A percentile compares a stretch with the other conserved stretches of the same genome.
These are phyloP conservation scores for Polygonum maritimum DNA, from an alignment of 148 eudicot genomes.

Conservation along the genomic window DNA sequence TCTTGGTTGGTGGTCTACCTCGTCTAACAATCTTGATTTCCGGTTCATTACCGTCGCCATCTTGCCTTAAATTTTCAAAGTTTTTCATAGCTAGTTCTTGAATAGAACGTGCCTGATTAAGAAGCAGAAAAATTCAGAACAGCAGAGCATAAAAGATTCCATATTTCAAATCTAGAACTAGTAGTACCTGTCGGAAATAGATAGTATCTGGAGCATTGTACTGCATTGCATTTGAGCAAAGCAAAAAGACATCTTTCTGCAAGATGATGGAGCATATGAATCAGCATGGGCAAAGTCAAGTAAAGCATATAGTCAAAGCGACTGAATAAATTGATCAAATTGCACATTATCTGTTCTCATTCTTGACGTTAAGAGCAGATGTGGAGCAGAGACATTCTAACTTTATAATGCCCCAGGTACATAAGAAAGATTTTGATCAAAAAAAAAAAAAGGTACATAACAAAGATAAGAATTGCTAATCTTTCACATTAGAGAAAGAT, in stretches of 20 bases:
- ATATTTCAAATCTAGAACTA: background rate
- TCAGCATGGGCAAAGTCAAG: constrained; percentile 1
- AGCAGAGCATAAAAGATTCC: background rate
- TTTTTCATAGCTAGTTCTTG: constrained; percentile 69
- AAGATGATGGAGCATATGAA: constrained; percentile 5
- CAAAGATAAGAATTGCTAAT: background rate
- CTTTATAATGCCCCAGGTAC: background rate
- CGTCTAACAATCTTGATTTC: constrained; percentile 64
- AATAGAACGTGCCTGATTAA: constrained; percentile 61
- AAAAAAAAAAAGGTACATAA: background rate
- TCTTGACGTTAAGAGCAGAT: background rate
- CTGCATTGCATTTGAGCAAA: constrained; percentile 66
- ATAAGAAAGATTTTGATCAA: background rate
- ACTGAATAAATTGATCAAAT: background rate
- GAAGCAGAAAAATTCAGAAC: background rate
- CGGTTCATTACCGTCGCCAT: constrained; percentile 64
- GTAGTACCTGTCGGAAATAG: constrained; percentile 56
- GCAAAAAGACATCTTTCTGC: constrained; percentile 55
- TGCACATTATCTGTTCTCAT: background rate
- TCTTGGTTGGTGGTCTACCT: constrained; percentile 83
- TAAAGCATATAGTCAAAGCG: background rate
- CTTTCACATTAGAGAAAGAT: background rate
- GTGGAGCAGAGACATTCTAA: background rate
- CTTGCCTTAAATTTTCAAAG: constrained; percentile 69
- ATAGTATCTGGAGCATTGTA: constrained; percentile 57